Conservation (phyloP, 1,284 basidiomycete species). For the Trichosporon inkin region DNA sequence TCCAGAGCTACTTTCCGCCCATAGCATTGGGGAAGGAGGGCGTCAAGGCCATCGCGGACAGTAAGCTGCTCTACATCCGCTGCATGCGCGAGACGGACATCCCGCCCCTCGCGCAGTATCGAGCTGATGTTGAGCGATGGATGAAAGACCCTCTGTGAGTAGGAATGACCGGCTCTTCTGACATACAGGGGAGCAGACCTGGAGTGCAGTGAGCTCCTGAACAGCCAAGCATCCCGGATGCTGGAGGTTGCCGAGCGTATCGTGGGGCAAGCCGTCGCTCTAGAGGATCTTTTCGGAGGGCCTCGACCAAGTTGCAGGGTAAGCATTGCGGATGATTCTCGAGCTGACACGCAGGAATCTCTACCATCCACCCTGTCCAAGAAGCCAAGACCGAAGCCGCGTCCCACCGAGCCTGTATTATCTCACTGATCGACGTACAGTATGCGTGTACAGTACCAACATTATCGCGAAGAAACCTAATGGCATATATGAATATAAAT, state of each 20-base stretch:
- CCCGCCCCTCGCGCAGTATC: slow-evolving; percentile 8
- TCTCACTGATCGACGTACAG: not conserved
- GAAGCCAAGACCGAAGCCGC: not conserved
- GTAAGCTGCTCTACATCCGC: slow-evolving; percentile 23
- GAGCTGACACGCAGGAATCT: not conserved
- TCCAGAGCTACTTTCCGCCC: slow-evolving; percentile 30
- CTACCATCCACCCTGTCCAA: not conserved
- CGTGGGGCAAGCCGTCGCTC: not conserved
- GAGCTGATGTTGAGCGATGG: slow-evolving; percentile 19
- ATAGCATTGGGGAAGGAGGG: not conserved
- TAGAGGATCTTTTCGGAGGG: not conserved
- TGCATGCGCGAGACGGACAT: slow-evolving; percentile 18
- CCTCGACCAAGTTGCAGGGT: not conserved
- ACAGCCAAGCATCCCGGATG: not conserved
- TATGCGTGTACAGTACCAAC: not conserved
- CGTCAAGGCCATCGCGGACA: not conserved
- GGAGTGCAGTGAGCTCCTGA: not conserved
- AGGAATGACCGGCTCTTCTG: too few species aligned
- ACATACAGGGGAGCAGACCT: not conserved
- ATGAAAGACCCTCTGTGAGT: not conserved
- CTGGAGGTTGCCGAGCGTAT: not conserved
- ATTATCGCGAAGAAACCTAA: not conserved
- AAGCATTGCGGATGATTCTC: not conserved
- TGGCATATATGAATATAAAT: not conserved
- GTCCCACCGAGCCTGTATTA: not conserved